phyloP scores from a whole-genome alignment of 192 early-diverging fungal species.

The Phlyctochytrium bullatum region DNA sequence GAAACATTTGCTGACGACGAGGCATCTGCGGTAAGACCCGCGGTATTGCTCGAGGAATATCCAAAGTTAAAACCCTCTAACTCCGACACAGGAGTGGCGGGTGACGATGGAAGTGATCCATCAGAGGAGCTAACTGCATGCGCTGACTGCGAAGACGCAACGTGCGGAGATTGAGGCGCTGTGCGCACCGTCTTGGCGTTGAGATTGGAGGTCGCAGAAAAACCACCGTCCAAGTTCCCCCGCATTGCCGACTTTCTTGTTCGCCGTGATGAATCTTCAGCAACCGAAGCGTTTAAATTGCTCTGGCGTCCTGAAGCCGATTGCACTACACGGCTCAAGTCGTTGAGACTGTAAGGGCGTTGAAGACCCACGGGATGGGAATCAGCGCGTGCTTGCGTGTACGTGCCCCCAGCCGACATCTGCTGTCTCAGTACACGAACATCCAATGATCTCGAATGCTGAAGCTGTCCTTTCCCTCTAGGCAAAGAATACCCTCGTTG shows the following conservation, averaged over 20 bases:
- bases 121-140: background rate
- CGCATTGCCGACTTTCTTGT: no score
- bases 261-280: background rate
- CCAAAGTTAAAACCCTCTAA: conserved; percentile 5
- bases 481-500: no score
- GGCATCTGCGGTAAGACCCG: background rate
- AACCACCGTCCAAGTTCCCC: no score
- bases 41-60: no score
- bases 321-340: background rate
- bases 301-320: background rate
- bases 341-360: background rate
- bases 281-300: background rate
- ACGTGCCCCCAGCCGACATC: no score
- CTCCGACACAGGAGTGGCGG: background rate
- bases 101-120: background rate
- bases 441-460: background rate
- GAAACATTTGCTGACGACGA: conserved; percentile 3
- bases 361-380: background rate
- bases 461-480: conserved; percentile 1
- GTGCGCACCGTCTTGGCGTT: no score
- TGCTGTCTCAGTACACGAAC: no score
- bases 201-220: no score
- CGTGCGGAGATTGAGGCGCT: no score
- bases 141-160: no score
- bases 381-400: background rate